These are phyloP conservation scores for Collybia nuda DNA, from an alignment of 768 basidiomycete species.

Conservation along the genomic window DNA sequence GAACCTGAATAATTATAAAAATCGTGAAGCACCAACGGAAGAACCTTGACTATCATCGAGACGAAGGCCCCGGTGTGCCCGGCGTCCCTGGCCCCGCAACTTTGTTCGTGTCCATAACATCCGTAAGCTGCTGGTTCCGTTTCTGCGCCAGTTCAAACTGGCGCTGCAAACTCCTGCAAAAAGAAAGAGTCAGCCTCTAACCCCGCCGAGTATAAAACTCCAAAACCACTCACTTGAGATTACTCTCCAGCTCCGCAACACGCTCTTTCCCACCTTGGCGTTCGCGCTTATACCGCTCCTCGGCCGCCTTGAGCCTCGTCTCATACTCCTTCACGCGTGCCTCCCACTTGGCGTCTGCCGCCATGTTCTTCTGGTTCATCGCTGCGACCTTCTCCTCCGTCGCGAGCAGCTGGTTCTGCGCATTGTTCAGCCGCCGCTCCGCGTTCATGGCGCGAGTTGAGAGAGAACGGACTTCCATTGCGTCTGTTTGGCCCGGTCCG, in stretches of 20 bases:
- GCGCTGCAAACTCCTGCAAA: conserved; percentile 64
- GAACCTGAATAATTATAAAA: too few species aligned
- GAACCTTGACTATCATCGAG: too few species aligned
- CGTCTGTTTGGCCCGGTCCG: conserved; percentile 50
- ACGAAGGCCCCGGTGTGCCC: too few species aligned
- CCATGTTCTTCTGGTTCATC: conserved; percentile 68
- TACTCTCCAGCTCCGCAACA: conserved; percentile 66
- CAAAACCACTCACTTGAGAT: conserved; percentile 52
- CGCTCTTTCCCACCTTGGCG: conserved; percentile 92
- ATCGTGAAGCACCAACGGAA: too few species aligned
- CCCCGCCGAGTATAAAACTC: conserved; percentile 1
- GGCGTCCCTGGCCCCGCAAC: background rate
- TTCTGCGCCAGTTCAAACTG: conserved; percentile 81
- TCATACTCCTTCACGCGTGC: conserved; percentile 95
- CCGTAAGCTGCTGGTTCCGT: conserved; percentile 60
- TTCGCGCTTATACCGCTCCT: conserved; percentile 92
- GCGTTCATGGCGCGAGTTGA: conserved; percentile 77
- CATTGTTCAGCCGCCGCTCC: conserved; percentile 83
- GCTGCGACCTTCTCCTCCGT: conserved; percentile 83
- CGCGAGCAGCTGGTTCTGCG: conserved; percentile 79
- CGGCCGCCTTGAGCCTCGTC: conserved; percentile 71
- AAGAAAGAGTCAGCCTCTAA: background rate
- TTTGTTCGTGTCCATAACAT: conserved; percentile 48
- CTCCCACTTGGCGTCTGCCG: conserved; percentile 89
- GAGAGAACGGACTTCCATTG: conserved; percentile 70